Conservation (phyloP, 495 filamentous ascomycete genomes). For the Aspergillus haitiensis region DNA sequence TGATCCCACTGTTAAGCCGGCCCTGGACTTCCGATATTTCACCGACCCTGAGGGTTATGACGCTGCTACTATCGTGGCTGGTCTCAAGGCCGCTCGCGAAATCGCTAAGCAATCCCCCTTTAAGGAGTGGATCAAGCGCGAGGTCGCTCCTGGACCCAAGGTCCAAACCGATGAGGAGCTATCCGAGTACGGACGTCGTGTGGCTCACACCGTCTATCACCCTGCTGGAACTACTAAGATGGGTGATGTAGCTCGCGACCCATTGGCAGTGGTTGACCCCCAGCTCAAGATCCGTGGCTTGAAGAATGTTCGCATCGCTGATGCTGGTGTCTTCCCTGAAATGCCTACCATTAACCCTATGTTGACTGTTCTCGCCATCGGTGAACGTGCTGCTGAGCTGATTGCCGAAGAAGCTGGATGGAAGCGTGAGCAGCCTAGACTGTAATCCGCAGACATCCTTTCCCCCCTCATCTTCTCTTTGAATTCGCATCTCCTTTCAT, state of each 20-base stretch:
- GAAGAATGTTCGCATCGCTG: constrained; percentile 61
- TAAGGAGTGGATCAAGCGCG: constrained; percentile 74
- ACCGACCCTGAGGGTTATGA: constrained; percentile 83
- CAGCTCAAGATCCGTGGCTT: constrained; percentile 57
- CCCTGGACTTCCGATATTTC: constrained; percentile 86
- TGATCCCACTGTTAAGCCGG: constrained; percentile 72
- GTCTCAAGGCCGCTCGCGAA: constrained; percentile 67
- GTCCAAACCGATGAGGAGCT: constrained; percentile 69
- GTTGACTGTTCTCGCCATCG: constrained; percentile 64
- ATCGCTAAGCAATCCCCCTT: constrained; percentile 71
- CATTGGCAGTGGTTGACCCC: constrained; percentile 64
- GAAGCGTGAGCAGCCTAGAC: constrained; percentile 52
- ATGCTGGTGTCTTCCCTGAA: constrained; percentile 68
- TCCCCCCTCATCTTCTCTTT: neutral
- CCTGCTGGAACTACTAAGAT: constrained; percentile 86
- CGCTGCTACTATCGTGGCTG: constrained; percentile 76
- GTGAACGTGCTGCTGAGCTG: constrained; percentile 64
- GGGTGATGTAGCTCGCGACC: constrained; percentile 65
- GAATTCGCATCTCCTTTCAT: neutral
- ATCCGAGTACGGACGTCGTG: constrained; percentile 69
- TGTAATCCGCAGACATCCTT: constrained; percentile 28
- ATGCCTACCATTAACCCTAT: constrained; percentile 69
- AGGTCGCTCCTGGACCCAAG: constrained; percentile 72
- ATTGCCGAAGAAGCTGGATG: constrained; percentile 62
- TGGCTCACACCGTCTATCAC: constrained; percentile 84